Base-by-base conservation (phyloP, 495 filamentous ascomycete genomes). In the Neurospora sp. region DNA sequence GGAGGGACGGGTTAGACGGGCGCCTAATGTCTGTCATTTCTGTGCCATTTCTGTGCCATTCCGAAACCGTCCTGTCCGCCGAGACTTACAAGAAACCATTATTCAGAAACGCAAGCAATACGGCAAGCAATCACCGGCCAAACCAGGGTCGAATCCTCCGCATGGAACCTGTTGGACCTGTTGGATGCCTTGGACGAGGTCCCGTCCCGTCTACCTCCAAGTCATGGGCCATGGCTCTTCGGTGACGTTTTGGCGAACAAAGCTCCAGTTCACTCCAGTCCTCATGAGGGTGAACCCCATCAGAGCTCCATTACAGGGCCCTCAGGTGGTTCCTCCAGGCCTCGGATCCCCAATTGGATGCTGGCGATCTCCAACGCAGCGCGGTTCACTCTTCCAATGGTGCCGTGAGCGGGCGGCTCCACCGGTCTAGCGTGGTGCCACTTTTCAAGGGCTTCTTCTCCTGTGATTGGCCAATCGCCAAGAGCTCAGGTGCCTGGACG, bases 371-470 rank as follows among this genome's bases (percentile, higher is more conserved):
- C 54, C 54, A 62, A 31, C 54, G 23, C 54, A 62, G 54, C 27
- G 23, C 54, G 54, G 54, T 62, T 62, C 35, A 35, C 35, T 35
- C 35, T 35, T 35, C 35, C 54, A 35, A 62, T 62, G 54, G 54
- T 62, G 54, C 23, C 35, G 60, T 16, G 40, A 23, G 35, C 20
- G 60, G 60, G 35, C 23, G 35, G 35, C 49, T 38, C 35, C 23
- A 72, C 27, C 14, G 35, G n/a, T 66, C 31, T 37, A 60, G 60
- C 60, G 70, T 66, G 73, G 70, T 35, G 70, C 73, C 70, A 74
- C 46, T 73, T 73, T 73, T 44, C 42, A 42, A 35, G 18, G 73
- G 39, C 16, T 38, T 20, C 20, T 41, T 5, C 38, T 18, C 20
- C 39, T 70, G 42, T 60, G 31, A 70, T 40, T 18, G 40, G 62